These are phyloP conservation scores for Cercospora zeina DNA, from an alignment of 2,329 filamentous ascomycete species.

Conservation along the genomic window DNA sequence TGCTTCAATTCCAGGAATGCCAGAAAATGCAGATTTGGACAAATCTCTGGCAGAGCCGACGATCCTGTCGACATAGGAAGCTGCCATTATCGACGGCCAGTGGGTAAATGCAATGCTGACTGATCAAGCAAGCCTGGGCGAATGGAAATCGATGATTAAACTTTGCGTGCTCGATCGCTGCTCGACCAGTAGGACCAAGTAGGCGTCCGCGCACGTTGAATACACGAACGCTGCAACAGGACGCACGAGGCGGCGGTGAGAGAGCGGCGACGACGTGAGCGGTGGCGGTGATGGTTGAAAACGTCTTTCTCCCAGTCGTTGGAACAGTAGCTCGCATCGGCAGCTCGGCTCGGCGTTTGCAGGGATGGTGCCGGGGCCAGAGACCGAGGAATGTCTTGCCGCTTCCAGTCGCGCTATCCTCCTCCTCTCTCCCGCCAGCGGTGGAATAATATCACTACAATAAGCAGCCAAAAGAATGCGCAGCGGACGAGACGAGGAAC, in stretches of 20 bases:
- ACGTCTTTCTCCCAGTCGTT: not conserved
- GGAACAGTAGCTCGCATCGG: not conserved
- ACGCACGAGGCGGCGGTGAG: not conserved
- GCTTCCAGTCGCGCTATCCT: slow-evolving; percentile 9
- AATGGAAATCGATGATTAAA: not conserved
- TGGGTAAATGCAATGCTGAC: slow-evolving; percentile 7
- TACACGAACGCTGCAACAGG: not conserved
- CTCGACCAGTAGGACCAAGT: not conserved
- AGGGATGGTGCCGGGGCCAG: slow-evolving; percentile 6
- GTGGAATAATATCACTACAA: not conserved
- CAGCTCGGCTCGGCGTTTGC: slow-evolving; percentile 8
- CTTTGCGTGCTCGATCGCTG: not conserved
- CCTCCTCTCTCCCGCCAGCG: not conserved
- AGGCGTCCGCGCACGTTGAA: not conserved
- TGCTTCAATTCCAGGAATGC: slow-evolving; percentile 19
- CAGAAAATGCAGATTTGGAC: slow-evolving; percentile 23
- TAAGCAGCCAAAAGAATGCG: not conserved
- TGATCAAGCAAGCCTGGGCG: slow-evolving; percentile 2
- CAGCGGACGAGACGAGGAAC: not conserved
- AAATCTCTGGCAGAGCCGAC: slow-evolving; percentile 23
- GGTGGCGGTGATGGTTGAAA: not conserved
- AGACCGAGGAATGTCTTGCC: slow-evolving; percentile 15
- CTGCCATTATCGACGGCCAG: not conserved
- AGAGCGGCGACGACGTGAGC: not conserved
- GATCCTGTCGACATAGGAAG: slow-evolving; percentile 14